Evolutionary conservation across 73 alveolate genomes (phyloP), one percentile per base, ranked within the genome.

Genomic region (Paramecium biaurelia): DNA sequence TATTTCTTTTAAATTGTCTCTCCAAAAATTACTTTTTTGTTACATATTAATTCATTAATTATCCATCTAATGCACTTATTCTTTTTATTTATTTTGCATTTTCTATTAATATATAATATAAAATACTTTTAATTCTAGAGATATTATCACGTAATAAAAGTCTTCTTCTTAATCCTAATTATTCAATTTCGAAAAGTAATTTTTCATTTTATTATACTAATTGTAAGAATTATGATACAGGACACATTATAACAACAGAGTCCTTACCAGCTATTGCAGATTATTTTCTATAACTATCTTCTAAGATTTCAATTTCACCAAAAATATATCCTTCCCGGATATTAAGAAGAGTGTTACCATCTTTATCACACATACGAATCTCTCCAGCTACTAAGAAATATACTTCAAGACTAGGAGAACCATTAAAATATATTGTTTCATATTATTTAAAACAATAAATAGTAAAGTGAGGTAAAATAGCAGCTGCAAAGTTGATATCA

Each of bases 291-390:
- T 38, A 23, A 11, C 3, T 8, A 6, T 79, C 8, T 2, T 79
- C 90, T 11, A 79, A 23, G 2, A 79, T 43, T 47, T 79, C 90
- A 5, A 79, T 41, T 79, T 79, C 90, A 14, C 90, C 90, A 79
- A 79, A 79, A 4, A 79, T 79, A 47, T 14, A 10, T 2, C 90
- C 90, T 20, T 79, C 90, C 8, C 4, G 5, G 18, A 79, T 79
- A 24, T 47, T 79, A 8, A 79, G 28, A 9, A 79, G 49, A 2
- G 76, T 24, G 7, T 42, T 14, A 8, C 90, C 90, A 6, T 79
- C 11, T 9, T 24, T 26, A 79, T 79, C 74, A 12, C 76, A 43
- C 3, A 79, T 7, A n/a, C 90, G 47, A 0, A 63, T 72, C 23
- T 79, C 90, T 24, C 90, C 90, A n/a, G 90, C 37, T 7, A 79